Conservation (phyloP, 208 protist species). For the Trypanosoma platydactyli region DNA sequence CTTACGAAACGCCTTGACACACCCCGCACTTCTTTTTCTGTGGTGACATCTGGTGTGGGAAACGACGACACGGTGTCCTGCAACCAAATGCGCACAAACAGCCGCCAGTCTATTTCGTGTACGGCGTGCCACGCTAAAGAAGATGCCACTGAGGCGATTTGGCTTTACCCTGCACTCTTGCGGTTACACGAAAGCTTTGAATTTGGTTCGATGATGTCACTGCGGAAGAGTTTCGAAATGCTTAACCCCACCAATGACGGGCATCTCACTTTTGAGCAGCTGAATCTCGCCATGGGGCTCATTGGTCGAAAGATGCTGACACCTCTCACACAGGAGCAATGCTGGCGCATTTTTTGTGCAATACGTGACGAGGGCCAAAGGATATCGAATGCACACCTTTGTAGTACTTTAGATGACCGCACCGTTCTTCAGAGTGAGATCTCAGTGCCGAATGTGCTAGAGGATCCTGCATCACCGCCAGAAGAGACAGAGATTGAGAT, state of each 20-base stretch:
- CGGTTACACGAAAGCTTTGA: slow-evolving; percentile 57
- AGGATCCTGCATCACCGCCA: too few relatives aligned
- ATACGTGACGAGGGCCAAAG: slow-evolving; percentile 6
- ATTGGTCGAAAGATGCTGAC: slow-evolving; percentile 51
- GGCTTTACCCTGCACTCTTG: slow-evolving; percentile 62
- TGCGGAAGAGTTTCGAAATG: slow-evolving; percentile 44
- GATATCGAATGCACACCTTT: not conserved
- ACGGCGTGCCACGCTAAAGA: not conserved
- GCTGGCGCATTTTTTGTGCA: slow-evolving; percentile 2
- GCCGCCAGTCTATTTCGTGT: too few relatives aligned
- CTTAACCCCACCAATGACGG: slow-evolving; percentile 55
- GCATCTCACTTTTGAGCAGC: slow-evolving; percentile 52
- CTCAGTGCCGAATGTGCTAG: not conserved
- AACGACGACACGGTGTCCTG: not conserved
- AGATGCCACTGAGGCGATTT: slow-evolving; percentile 29
- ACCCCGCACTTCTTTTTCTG: not conserved
- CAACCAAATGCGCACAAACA: too few relatives aligned
- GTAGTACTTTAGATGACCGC: not conserved
- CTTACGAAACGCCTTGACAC: too few relatives aligned
- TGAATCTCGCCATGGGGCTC: slow-evolving; percentile 48
- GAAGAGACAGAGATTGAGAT: not conserved
- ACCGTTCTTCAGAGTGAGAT: not conserved
- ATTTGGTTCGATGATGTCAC: slow-evolving; percentile 32
- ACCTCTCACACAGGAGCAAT: slow-evolving; percentile 43
- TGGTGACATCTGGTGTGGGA: not conserved